phyloP scores from a whole-genome alignment of 805 yeast genomes.

The Ogataea salicorniae region DNA sequence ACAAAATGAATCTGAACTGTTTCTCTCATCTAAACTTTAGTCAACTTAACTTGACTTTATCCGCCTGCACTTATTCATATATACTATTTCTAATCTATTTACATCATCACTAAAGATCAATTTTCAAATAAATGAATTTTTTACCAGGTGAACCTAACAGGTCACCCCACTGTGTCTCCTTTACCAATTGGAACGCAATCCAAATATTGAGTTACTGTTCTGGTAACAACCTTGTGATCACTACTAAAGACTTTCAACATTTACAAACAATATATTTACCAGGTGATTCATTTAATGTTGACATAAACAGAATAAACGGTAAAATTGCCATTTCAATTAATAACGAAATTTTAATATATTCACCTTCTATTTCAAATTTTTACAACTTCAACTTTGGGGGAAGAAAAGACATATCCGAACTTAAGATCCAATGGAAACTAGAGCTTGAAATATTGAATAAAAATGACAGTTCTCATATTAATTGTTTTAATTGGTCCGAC shows the following conservation, averaged over 20 bases:
- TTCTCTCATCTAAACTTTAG: too few relatives aligned
- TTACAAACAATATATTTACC: conserved; percentile 76
- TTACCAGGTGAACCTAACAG: conserved; percentile 83
- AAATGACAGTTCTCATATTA: conserved; percentile 22
- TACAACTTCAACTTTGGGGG: conserved; percentile 31
- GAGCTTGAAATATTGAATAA: conserved; percentile 24
- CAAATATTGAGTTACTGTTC: conserved; percentile 73
- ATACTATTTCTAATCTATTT: too few relatives aligned
- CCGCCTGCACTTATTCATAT: too few relatives aligned
- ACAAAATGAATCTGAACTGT: too few relatives aligned
- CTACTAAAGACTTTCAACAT: conserved; percentile 45
- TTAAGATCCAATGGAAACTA: conserved; percentile 29
- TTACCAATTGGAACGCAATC: conserved; percentile 60
- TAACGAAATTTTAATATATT: conserved; percentile 41
- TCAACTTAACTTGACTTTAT: too few relatives aligned
- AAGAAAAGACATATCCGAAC: conserved; percentile 26
- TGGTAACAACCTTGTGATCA: conserved; percentile 76
- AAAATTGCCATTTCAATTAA: conserved; percentile 50
- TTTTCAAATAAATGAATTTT: conserved; percentile 54
- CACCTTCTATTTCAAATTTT: conserved; percentile 50
- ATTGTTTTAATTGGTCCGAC: conserved; percentile 33
- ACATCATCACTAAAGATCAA: background rate
- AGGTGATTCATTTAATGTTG: conserved; percentile 60
- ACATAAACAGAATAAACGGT: conserved; percentile 59
- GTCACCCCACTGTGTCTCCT: conserved; percentile 48